Conservation (phyloP, 2,329 filamentous ascomycete genomes). For the Bipolaris gigantea region DNA sequence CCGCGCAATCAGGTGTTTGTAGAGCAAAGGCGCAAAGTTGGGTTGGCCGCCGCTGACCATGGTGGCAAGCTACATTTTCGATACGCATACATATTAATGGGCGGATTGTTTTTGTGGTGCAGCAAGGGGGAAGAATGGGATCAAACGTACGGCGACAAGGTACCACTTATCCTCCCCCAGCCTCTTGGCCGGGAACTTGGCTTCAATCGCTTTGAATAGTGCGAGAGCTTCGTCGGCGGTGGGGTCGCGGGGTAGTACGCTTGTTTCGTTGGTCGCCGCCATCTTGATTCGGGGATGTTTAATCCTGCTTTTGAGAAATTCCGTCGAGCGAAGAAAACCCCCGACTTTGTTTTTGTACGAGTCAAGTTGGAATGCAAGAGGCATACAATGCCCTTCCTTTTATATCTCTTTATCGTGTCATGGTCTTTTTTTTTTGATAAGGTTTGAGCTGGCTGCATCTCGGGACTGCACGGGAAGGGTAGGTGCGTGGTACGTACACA, state of each 20-base stretch:
- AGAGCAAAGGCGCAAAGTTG: constrained; percentile 56
- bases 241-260: constrained; percentile 28
- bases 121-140: neutral
- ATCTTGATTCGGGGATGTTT: neutral
- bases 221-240: constrained; percentile 45
- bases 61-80: constrained; percentile 42
- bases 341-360: too few species aligned
- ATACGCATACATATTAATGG: too few species aligned
- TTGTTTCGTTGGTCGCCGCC: neutral
- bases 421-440: too few species aligned
- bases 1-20: constrained; percentile 57
- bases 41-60: constrained; percentile 57
- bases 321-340: too few species aligned
- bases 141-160: constrained; percentile 42
- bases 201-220: constrained; percentile 49
- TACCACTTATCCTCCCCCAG: constrained; percentile 54
- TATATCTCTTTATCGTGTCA: too few species aligned
- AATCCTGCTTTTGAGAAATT: too few species aligned
- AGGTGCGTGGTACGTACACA: too few species aligned
- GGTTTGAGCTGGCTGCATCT: too few species aligned
- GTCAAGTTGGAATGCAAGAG: too few species aligned
- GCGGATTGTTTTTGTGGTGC: too few species aligned
- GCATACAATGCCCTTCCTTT: too few species aligned
- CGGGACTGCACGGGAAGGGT: too few species aligned
- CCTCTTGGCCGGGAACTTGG: constrained; percentile 48